Evolutionary conservation across 495 filamentous ascomycete genomes (phyloP), one percentile per base, ranked within the genome.

Genomic region (Tuber magnatum): DNA sequence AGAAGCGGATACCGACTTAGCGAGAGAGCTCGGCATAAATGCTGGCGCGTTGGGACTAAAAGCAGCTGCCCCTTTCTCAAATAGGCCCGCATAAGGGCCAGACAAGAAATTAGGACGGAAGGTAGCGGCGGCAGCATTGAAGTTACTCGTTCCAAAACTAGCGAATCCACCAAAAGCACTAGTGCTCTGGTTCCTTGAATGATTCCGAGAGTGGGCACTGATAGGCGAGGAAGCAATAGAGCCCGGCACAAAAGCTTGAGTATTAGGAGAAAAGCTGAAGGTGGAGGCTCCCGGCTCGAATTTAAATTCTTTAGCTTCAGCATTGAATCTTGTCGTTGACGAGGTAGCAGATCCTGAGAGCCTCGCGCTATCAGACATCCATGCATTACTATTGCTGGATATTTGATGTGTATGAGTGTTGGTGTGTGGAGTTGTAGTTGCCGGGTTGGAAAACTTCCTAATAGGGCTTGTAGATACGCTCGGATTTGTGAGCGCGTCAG

Each of bases 251-350:
- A 79, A 78, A 74, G 72, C 69, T 41, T 79, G 77, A 39, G 72
- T 78, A 41, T 80, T 83, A 48, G 82, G 82, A 48, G 78, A 84
- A 61, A 77, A 56, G 65, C 42, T 73, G 51, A 78, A 74, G 43
- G 43, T n/a, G 28, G 73, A 7, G 18, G 79, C n/a, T 71, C 61
- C 24, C 7, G 92, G 92, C 74, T 95, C 90, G 82, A 92, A 91
- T 77, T 90, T 92, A 83, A 97, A 97, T 80, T 94, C 93, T 71
- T 92, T 91, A 0, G 95, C 94, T 73, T 89, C 90, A 56, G 94
- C 92, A 77, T 99, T 97, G 69, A 97, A 85, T 74, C 89, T 85
- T 3, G 84, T 81, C 84, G 86, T 81, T 92, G 91, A 76, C 85
- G 87, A 69, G 78, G 76, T 71, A 76, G 85, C 71, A 71, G 73